Conservation (phyloP, 305 asterid genomes). For the Withania somnifera region DNA sequence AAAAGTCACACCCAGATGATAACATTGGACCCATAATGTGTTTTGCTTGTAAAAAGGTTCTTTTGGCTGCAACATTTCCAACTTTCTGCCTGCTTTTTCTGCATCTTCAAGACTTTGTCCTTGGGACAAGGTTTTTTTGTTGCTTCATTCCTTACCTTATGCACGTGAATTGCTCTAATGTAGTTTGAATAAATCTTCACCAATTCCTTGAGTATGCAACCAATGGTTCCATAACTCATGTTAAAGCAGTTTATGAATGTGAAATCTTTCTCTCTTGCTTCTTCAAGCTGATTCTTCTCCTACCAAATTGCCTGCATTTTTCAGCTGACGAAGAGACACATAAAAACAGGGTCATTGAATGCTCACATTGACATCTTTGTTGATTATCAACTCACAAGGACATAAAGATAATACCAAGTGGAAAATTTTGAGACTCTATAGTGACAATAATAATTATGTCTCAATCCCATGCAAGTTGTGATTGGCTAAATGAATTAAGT, state of each 20-base stretch:
- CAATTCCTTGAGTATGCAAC: slow-evolving; percentile 33
- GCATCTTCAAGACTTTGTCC: slow-evolving; percentile 19
- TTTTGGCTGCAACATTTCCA: slow-evolving; percentile 28
- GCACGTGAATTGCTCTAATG: slow-evolving; percentile 34
- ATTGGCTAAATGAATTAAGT: too few relatives aligned
- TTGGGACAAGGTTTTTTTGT: slow-evolving; percentile 17
- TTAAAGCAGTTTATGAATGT: slow-evolving; percentile 40
- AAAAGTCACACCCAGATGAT: slow-evolving; percentile 42
- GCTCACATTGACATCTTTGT: background rate
- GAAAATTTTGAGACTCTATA: background rate
- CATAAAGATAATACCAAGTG: background rate
- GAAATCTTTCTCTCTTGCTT: slow-evolving; percentile 32
- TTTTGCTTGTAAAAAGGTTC: slow-evolving; percentile 26
- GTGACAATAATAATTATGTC: background rate
- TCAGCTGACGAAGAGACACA: slow-evolving; percentile 29
- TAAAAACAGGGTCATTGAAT: background rate
- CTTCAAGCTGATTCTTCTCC: slow-evolving; percentile 29
- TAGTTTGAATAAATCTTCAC: slow-evolving; percentile 35
- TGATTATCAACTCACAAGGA: background rate
- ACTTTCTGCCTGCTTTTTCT: slow-evolving; percentile 12
- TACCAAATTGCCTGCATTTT: slow-evolving; percentile 24
- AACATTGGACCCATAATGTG: slow-evolving; percentile 35
- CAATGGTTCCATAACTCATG: slow-evolving; percentile 36
- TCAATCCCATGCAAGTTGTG: background rate
- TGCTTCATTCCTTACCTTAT: slow-evolving; percentile 25